Base-by-base conservation (phyloP, 1,284 basidiomycete species). In the Boletus semigastroideus region DNA sequence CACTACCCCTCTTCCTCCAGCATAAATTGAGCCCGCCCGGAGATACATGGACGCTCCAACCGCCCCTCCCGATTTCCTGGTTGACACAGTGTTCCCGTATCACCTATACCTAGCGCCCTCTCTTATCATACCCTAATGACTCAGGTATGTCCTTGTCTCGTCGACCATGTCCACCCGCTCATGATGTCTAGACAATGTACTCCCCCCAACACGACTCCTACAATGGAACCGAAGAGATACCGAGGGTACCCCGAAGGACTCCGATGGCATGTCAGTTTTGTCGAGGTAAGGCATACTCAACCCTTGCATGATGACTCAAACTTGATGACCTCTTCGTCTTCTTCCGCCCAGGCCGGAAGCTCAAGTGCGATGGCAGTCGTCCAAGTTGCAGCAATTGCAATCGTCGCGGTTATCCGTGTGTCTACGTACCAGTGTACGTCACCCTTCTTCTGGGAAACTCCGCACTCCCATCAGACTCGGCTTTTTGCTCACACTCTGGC, bases 201-300 rank as follows among this genome's bases (percentile, higher is more conserved):
- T 34, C 54, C 11, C 34, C 54, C 27, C 56, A 51, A 28, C 63
- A 47, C 12, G 5, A 57, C 53, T 48, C 30, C 17, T 30, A 22
- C n/a, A 12, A 27, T 43, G 48, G 30, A 40, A 12, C 47, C 46
- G 64, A 66, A 19, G 66, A 64, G 1, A 12, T 22, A 0, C 74
- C 73, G 30, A 72, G 78, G 60, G 74, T 73, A 19, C 77, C 79
- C 10, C 74, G 74, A 62, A 64, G 80, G 49, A 80, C 77, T 0
- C 72, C 76, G 2, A 82, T 83, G 78, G 80, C 80, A 19, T 83
- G 80, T 56, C 72, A 75, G 48, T 83, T 82, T 54, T 83, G 80
- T 62, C 69, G 80, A 64, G 77, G 80, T 78, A 60, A 55, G n/a
- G 64, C 28, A 42, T 31, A n/a, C 44, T 31, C 36, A 7, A 17